Base-by-base conservation (phyloP, 345 rosid genomes). In the Pistacia vera region DNA sequence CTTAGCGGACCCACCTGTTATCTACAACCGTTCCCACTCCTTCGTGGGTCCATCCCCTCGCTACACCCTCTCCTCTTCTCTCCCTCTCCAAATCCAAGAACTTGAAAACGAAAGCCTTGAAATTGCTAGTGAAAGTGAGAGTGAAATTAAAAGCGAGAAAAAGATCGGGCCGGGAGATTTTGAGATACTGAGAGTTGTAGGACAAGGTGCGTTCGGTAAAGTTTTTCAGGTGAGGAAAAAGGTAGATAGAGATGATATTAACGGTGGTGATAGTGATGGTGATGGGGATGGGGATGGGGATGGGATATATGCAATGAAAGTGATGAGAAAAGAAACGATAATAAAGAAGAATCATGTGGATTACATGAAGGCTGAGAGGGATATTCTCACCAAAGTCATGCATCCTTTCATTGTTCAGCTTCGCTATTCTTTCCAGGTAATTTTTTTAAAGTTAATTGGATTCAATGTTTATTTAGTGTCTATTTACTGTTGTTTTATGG, bases 21-120 rank as follows among this genome's bases (percentile, higher is more conserved):
- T 91, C 78, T 88, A 86, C 77, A 76, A 81, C 86, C 81, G 93
- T 60, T 89, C 93, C 78, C 95, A 89, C 87, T 91, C 93, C 70
- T 91, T 83, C 63, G 85, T 91, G 30, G 95, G 95, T 9, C 95
- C 95, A 25, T 91, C 95, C 57, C 93, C 93, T 68, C 95, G 95
- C 60, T 87, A 65, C 85, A 63, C 88, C 75, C 80, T 72, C 80
- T 80, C 88, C 70, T 66, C 86, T 38, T 74, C 89, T 64, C 81
- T 80, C 17, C 88, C 89, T 17, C 69, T 84, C 83, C 81, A 81
- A 38, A 86, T 82, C 87, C 82, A 73, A 18, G 88, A 83, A 61
- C 49, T 76, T 46, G 88, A 81, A 20, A 28, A 36, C 2, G 86
- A 64, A n/a, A 68, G 5, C 0, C 86, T 5, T 0, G 74, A 44